Base-by-base conservation (phyloP, 1,139 yeast genomes). In the Nadsonia commutata region DNA sequence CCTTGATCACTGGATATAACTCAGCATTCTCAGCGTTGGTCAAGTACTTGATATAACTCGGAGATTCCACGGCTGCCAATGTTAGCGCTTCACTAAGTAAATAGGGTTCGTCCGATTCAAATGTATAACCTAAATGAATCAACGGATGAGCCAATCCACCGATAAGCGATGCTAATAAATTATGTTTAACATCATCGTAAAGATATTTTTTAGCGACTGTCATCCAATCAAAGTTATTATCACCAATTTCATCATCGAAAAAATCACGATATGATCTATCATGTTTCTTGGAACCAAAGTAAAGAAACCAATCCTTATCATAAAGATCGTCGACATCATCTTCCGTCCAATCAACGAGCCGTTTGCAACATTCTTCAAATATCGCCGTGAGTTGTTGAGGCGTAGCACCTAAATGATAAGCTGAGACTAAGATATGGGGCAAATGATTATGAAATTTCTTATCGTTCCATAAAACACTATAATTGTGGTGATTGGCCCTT, bases 71-170 rank as follows among this genome's bases (percentile, higher is more conserved):
- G 2, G 53, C 48, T 5, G 49, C 40, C 41, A 54, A 38, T 0
- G 55, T 49, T 39, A 57, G 45, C 13, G 63, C 62, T 41, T 62
- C 65, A 7, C 53, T 47, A 1, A 62, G 64, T 11, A 62, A 42
- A 19, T 52, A 51, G 18, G 56, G 50, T 39, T 53, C 55, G 39
- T 60, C 57, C 11, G 54, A 38, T 40, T 62, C 64, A 23, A 51
- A 48, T 2, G 65, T 65, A 41, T 59, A 62, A 18, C 60, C 63
- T 31, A 60, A 43, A 40, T 60, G 64, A 40, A 61, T 60, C 44
- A 62, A 38, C 2, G 63, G 60, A 43, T 60, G 64, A 4, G 51
- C 44, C 40, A 55, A 39, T 1, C 62, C 63, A 6, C 56, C 53
- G 17, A 49, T 44, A 17, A 59, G 37, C 5, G 55, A 58, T 4